Evolutionary conservation across 108 stramenopile species (phyloP).

Genomic region (Nitzschia sp.): DNA sequence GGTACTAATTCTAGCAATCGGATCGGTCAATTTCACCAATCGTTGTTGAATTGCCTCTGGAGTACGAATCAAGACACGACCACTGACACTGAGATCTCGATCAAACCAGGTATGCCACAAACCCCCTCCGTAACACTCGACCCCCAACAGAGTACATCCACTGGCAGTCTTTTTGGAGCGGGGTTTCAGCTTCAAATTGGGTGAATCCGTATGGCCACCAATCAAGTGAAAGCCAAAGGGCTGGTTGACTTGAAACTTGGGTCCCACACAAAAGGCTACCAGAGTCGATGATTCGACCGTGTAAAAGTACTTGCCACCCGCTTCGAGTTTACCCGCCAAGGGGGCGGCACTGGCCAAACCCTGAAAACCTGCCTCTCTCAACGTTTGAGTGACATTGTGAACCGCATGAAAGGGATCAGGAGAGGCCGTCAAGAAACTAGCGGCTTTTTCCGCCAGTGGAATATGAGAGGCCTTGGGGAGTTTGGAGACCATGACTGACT

Average conservation of each 20-base stretch:
- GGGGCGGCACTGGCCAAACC: conserved; percentile 44
- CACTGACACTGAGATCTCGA: conserved; percentile 70
- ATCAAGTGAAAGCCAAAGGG: conserved; percentile 82
- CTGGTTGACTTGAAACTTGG: conserved; percentile 45
- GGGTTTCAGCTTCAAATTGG: conserved; percentile 91
- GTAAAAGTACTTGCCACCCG: conserved; percentile 94
- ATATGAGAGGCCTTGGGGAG: conserved; percentile 10
- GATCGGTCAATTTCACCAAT: conserved; percentile 68
- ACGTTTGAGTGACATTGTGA: conserved; percentile 46
- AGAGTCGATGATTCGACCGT: conserved; percentile 89
- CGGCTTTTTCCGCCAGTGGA: conserved; percentile 66
- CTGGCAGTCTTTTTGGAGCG: conserved; percentile 46
- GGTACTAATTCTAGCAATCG: conserved; percentile 88
- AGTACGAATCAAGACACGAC: conserved; percentile 62
- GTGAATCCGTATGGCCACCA: conserved; percentile 89
- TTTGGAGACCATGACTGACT: conserved; percentile 6
- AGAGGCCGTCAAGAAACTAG: conserved; percentile 61
- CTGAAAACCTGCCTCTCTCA: conserved; percentile 67
- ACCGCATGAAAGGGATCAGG: conserved; percentile 86
- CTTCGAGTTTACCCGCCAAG: conserved; percentile 38
- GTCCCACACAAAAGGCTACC: conserved; percentile 94
- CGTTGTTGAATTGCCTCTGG: conserved; percentile 42
- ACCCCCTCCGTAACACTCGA: conserved; percentile 86
- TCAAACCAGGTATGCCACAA: conserved; percentile 89
- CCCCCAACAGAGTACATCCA: conserved; percentile 70